Conservation (phyloP, 2,329 filamentous ascomycete genomes). For the Xylaria sp. region DNA sequence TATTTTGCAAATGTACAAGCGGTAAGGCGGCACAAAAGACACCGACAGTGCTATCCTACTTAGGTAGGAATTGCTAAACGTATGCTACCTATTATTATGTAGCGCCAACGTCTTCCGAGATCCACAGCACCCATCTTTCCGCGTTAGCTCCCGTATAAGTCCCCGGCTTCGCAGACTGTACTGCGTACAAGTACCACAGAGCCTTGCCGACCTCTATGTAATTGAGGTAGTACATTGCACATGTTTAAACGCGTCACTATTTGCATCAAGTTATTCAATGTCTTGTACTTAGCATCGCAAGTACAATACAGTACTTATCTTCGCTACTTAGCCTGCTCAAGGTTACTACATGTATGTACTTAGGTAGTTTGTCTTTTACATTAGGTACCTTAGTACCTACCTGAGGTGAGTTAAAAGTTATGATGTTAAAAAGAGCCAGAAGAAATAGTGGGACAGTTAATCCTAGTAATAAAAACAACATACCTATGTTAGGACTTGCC, state of each 20-base stretch:
- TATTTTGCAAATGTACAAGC: slow-evolving; percentile 12
- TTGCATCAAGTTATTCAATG: background rate
- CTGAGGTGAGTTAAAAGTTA: too few relatives aligned
- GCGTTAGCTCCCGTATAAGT: slow-evolving; percentile 29
- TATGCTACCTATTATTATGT: background rate
- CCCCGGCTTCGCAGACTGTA: slow-evolving; percentile 14
- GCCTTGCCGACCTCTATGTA: background rate
- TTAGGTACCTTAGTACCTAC: too few relatives aligned
- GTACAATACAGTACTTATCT: too few relatives aligned
- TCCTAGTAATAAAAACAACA: too few relatives aligned
- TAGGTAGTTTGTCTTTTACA: too few relatives aligned
- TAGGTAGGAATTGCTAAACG: background rate
- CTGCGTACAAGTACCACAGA: background rate
- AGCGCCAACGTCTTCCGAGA: slow-evolving; percentile 31
- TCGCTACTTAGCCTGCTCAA: too few relatives aligned
- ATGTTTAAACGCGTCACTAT: background rate
- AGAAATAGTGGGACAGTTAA: too few relatives aligned
- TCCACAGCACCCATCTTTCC: slow-evolving; percentile 21
- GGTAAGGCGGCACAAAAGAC: slow-evolving; percentile 24
- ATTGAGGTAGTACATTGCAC: background rate
- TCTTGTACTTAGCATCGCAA: too few relatives aligned
- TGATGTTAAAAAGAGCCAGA: too few relatives aligned
- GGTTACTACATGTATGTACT: too few relatives aligned
- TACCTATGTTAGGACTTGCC: too few relatives aligned
- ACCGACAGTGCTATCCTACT: slow-evolving; percentile 8